A percentile compares a stretch with the other conserved stretches of the same genome.
Conservation (phyloP, 169 alveolate species). For the Eimeria necatrix region DNA sequence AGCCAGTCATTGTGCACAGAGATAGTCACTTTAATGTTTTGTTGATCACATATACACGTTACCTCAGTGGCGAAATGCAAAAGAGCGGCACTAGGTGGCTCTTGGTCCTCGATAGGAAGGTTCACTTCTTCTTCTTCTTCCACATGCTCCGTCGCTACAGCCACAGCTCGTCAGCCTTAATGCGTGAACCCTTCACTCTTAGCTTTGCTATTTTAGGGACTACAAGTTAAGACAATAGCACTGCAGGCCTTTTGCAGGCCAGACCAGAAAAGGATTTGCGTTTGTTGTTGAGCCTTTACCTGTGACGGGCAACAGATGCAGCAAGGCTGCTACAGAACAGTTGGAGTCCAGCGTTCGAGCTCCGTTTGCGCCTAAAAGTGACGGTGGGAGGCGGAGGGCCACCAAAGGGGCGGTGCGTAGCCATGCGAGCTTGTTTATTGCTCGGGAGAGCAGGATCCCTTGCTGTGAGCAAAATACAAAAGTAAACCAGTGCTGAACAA, state of each 20-base stretch:
- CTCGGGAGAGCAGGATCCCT: conserved; percentile 50
- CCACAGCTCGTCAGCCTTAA: neutral
- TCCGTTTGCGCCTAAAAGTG: conserved; percentile 6
- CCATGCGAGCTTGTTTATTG: conserved; percentile 68
- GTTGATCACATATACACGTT: neutral
- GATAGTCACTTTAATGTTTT: no score
- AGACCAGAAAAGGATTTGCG: neutral
- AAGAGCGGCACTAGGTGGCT: conserved; percentile 64
- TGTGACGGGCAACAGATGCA: conserved; percentile 49
- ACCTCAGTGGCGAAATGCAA: conserved; percentile 67
- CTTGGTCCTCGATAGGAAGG: conserved; percentile 18
- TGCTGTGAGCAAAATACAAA: neutral
- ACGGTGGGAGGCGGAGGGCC: conserved; percentile 47
- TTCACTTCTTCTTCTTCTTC: conserved; percentile 12
- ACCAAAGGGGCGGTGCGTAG: conserved; percentile 39
- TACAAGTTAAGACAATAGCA: no score
- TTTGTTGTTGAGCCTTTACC: conserved; percentile 7
- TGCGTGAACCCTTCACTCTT: neutral
- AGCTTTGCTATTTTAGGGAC: neutral
- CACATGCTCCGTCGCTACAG: conserved; percentile 53
- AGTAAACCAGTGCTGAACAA: neutral
- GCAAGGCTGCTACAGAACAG: conserved; percentile 24
- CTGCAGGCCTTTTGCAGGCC: neutral
- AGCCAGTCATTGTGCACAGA: no score
- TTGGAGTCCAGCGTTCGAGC: conserved; percentile 1